A percentile compares a stretch with the other conserved stretches of the same genome.
These are phyloP conservation scores for Lentinula detonsa DNA, from an alignment of 768 basidiomycete species.

Conservation along the genomic window DNA sequence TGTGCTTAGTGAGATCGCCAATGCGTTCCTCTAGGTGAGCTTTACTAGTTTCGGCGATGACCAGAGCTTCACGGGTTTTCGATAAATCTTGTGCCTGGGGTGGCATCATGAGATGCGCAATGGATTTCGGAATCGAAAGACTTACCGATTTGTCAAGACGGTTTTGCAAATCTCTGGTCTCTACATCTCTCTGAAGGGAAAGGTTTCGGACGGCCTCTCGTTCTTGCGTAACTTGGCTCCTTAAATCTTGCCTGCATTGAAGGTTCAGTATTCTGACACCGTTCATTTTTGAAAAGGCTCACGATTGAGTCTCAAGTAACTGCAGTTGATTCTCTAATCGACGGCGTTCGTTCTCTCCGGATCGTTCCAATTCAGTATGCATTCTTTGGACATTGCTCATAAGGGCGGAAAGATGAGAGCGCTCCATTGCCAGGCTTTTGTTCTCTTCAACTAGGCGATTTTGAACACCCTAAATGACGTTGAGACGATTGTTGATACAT, in stretches of 20 bases:
- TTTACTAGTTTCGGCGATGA: conserved; percentile 72
- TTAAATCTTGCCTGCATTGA: conserved; percentile 60
- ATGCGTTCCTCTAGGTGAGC: conserved; percentile 72
- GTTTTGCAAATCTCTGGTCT: conserved; percentile 66
- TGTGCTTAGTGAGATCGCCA: conserved; percentile 50
- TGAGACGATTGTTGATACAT: conserved; percentile 6
- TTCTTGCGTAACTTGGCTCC: conserved; percentile 64
- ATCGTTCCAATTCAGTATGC: conserved; percentile 82
- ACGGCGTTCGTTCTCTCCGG: conserved; percentile 75
- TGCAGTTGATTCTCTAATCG: conserved; percentile 78
- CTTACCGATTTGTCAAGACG: conserved; percentile 68
- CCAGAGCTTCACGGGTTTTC: conserved; percentile 62
- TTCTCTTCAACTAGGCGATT: conserved; percentile 81
- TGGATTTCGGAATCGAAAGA: conserved; percentile 2
- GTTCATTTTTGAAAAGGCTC: conserved; percentile 15
- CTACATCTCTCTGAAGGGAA: conserved; percentile 77
- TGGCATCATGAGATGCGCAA: conserved; percentile 6
- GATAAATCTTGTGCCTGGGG: conserved; percentile 58
- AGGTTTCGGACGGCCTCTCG: conserved; percentile 69
- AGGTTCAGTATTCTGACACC: neutral
- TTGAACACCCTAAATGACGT: conserved; percentile 61
- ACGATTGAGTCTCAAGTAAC: conserved; percentile 77
- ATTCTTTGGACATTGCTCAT: conserved; percentile 89
- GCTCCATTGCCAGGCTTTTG: conserved; percentile 69
- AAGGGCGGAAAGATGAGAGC: conserved; percentile 79